These are phyloP conservation scores for Carpinus viminea DNA, from an alignment of 306 rosid genomes.

Conservation along the genomic window DNA sequence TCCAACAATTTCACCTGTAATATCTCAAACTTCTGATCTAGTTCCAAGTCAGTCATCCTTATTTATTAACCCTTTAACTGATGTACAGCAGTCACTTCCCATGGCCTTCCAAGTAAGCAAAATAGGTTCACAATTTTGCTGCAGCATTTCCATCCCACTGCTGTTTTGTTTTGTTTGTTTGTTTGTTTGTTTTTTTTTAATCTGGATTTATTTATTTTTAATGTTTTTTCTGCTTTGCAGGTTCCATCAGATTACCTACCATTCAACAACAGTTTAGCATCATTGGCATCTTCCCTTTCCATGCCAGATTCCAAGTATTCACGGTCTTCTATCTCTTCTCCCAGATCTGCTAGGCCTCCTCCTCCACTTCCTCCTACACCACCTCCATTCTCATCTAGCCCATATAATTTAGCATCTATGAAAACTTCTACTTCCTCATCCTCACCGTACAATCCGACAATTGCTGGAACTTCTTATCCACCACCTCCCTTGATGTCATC, in stretches of 20 bases:
- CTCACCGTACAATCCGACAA: constrained; percentile 55
- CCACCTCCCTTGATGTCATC: constrained; percentile 52
- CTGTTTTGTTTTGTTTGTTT: constrained; percentile 19
- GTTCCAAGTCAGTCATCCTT: constrained; percentile 62
- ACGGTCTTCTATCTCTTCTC: constrained; percentile 62
- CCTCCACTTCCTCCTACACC: constrained; percentile 99
- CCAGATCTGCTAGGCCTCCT: constrained; percentile 71
- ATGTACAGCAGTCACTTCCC: constrained; percentile 54
- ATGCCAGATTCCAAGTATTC: constrained; percentile 64
- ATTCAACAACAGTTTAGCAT: constrained; percentile 51
- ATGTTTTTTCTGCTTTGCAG: constrained; percentile 44
- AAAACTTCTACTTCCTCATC: constrained; percentile 63
- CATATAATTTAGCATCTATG: constrained; percentile 56
- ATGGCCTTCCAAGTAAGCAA: constrained; percentile 60
- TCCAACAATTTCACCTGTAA: constrained; percentile 53
- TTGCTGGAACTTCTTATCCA: constrained; percentile 54
- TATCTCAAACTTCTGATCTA: constrained; percentile 63
- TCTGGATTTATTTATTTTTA: constrained; percentile 13
- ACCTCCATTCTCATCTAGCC: constrained; percentile 78
- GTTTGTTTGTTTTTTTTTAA: background rate
- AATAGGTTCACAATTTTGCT: constrained; percentile 24
- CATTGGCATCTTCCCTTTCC: constrained; percentile 50
- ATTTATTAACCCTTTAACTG: constrained; percentile 56
- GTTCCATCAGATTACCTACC: constrained; percentile 71
- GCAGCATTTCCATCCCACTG: constrained; percentile 14